These are phyloP conservation scores for Colletotrichum cordylinicola DNA, from an alignment of 2,329 filamentous ascomycete species.

Conservation along the genomic window DNA sequence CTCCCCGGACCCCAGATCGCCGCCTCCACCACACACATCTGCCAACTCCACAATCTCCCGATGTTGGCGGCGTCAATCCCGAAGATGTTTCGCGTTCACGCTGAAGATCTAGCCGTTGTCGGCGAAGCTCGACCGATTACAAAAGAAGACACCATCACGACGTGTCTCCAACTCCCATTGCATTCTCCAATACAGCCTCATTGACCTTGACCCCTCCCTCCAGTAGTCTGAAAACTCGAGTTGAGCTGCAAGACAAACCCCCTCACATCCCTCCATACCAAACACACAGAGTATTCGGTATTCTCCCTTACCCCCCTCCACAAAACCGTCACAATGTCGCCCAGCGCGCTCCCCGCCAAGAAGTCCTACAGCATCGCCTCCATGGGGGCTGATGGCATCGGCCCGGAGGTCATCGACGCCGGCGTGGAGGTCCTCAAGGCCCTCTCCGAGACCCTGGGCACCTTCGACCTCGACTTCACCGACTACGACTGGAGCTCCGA, in stretches of 20 bases:
- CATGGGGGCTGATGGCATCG: constrained; percentile 69
- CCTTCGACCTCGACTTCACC: constrained; percentile 67
- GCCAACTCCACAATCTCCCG: not conserved
- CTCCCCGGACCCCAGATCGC: constrained; percentile 11
- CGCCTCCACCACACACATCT: not conserved
- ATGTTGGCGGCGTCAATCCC: not conserved
- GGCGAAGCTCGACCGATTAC: not conserved
- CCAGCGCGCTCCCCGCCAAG: constrained; percentile 12
- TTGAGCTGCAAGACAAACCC: not conserved
- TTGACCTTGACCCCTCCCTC: not conserved
- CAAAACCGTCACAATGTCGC: constrained; percentile 11
- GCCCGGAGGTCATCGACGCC: constrained; percentile 66
- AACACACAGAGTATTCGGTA: not conserved
- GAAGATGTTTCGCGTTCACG: not conserved
- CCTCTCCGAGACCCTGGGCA: constrained; percentile 54
- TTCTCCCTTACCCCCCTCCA: not conserved
- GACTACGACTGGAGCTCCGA: constrained; percentile 72
- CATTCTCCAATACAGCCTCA: not conserved
- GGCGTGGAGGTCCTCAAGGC: constrained; percentile 66
- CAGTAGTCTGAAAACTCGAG: not conserved
- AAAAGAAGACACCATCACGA: constrained; percentile 10
- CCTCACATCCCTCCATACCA: not conserved
- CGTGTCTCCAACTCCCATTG: not conserved
- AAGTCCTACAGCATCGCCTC: constrained; percentile 59
- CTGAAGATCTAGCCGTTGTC: constrained; percentile 8